Evolutionary conservation across 441 rosid species (phyloP).

Genomic region (California macrophylla): DNA sequence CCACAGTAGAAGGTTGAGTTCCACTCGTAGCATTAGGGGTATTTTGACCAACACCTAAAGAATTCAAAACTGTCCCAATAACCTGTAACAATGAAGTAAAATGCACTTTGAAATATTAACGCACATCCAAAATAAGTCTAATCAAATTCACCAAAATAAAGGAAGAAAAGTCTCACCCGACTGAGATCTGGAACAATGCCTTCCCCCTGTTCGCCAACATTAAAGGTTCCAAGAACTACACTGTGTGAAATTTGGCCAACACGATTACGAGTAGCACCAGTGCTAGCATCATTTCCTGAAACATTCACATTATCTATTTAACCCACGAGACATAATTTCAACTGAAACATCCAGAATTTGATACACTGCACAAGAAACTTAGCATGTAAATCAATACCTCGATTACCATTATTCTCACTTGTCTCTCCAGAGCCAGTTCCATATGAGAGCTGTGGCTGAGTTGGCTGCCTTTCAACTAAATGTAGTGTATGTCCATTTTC

Average conservation of each 20-base stretch:
- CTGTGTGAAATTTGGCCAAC: conserved; percentile 70
- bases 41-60: conserved; percentile 61
- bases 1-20: conserved; percentile 35
- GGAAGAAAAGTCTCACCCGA: conserved; percentile 36
- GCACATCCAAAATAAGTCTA: neutral
- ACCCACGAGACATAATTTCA: neutral
- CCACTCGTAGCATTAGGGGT: conserved; percentile 31
- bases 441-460: conserved; percentile 45
- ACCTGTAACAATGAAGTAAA: conserved; percentile 34
- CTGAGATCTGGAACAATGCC: conserved; percentile 52
- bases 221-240: conserved; percentile 75
- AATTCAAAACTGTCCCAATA: conserved; percentile 79
- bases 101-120: neutral
- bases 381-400: conserved; percentile 29
- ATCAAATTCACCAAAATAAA: conserved; percentile 7
- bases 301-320: conserved; percentile 1
- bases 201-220: conserved; percentile 78
- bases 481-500: conserved; percentile 92
- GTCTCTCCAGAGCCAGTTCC: conserved; percentile 45
- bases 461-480: conserved; percentile 72
- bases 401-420: conserved; percentile 36
- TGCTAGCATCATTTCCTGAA: conserved; percentile 43
- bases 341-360: neutral
- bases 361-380: conserved; percentile 14
- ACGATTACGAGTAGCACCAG: conserved; percentile 48